Evolutionary conservation across 257 asterid genomes (phyloP), one percentile per base, ranked within the genome.

Genomic region (Coffea eugenioides): DNA sequence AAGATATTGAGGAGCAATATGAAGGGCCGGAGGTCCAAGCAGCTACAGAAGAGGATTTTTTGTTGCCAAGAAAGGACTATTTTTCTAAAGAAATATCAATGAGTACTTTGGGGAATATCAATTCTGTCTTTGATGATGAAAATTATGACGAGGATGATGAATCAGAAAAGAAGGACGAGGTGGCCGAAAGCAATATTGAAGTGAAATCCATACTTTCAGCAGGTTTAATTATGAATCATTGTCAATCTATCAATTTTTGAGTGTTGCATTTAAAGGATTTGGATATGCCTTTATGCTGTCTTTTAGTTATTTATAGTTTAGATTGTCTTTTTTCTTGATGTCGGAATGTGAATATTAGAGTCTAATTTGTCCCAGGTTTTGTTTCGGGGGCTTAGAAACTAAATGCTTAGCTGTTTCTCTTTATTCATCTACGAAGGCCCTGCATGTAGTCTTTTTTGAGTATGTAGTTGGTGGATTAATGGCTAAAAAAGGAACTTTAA

Each of bases 1-100:
- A 93, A 90, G 99, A 96, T 82, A 88, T 96, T 71, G 98, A 96
- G 75, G 99, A 96, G 90, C 93, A 94, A 85, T 96, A 96, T 85
- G 99, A 96, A 78, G 99, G 99, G 79, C 99, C 99, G 51, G 99
- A 96, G 90, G 91, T 96, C 68, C 96, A 91, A 83, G 85, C 89
- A 82, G 91, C 89, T 62, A 91, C 97, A 0, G 99, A 96, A 88
- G 99, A 96, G 88, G 99, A 95, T 87, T 88, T 85, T 88, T 79
- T 95, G 88, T 86, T 94, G 84, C 92, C 97, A 39, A 91, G 85
- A 82, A 91, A 83, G 85, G 92, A 91, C 67, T 96, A 83, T 72
- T 82, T 90, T 86, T 83, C 97, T 46, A 83, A 82, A 76, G 91
- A 90, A 86, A 90, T 93, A 80, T 79, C 92, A 31, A 81, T 82